These are phyloP conservation scores for Colletotrichum sp. DNA, from an alignment of 2,329 filamentous ascomycete species.

Conservation along the genomic window DNA sequence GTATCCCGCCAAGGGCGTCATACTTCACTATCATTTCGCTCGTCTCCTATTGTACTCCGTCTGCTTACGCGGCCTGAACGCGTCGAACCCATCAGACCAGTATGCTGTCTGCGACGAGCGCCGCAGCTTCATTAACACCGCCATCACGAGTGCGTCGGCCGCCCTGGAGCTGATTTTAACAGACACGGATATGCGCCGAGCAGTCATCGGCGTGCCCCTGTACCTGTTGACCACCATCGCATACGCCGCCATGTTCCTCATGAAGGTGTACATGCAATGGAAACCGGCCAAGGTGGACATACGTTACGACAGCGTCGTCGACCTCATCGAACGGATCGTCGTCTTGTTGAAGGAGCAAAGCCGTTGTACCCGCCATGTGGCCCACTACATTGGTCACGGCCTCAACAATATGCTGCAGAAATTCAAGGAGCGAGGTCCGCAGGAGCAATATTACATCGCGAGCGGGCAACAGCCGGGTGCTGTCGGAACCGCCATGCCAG, in stretches of 20 bases:
- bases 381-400: slow-evolving; percentile 32
- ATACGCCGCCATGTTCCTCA: slow-evolving; percentile 35
- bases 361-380: slow-evolving; percentile 31
- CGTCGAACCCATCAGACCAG: slow-evolving; percentile 30
- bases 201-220: slow-evolving; percentile 34
- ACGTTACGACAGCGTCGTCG: slow-evolving; percentile 34
- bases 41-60: slow-evolving; percentile 55
- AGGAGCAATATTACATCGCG: neutral
- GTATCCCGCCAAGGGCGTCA: slow-evolving; percentile 55
- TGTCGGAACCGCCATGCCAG: neutral
- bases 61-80: slow-evolving; percentile 41
- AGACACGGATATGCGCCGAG: slow-evolving; percentile 32
- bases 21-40: slow-evolving; percentile 55
- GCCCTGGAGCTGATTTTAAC: slow-evolving; percentile 33
- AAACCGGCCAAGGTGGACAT: slow-evolving; percentile 29
- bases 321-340: slow-evolving; percentile 29
- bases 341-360: slow-evolving; percentile 25
- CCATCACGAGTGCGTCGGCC: slow-evolving; percentile 37
- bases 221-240: slow-evolving; percentile 37
- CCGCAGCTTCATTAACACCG: slow-evolving; percentile 46
- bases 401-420: slow-evolving; percentile 33
- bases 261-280: slow-evolving; percentile 36
- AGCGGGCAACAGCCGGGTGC: neutral
- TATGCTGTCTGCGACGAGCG: slow-evolving; percentile 49
- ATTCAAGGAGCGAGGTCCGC: slow-evolving; percentile 26